A percentile compares a stretch with the other conserved stretches of the same genome.
Conservation (phyloP, 1,139 yeast species). For the Lipomyces yarrowii region DNA sequence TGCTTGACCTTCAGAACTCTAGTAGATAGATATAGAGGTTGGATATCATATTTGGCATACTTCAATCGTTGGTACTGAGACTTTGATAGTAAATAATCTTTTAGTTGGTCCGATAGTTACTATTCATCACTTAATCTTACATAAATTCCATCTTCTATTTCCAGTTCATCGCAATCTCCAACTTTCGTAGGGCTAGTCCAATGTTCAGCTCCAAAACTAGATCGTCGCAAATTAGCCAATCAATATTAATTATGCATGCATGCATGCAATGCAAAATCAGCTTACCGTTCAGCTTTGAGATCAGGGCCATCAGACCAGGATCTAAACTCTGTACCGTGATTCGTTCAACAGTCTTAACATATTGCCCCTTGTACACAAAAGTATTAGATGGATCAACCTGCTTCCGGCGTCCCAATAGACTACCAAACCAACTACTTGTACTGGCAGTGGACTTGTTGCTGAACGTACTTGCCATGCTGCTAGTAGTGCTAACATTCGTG, state of each 20-base stretch:
- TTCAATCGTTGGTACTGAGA: background rate
- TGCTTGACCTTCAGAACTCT: background rate
- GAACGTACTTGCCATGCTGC: conserved; percentile 16
- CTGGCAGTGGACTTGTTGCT: conserved; percentile 23
- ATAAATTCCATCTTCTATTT: conserved; percentile 10
- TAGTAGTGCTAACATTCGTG: conserved; percentile 20
- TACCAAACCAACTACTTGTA: conserved; percentile 27
- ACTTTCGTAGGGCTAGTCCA: conserved; percentile 29
- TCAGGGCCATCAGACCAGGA: conserved; percentile 33
- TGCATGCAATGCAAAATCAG: too few relatives aligned
- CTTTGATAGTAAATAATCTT: background rate
- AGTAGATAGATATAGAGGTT: background rate
- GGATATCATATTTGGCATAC: background rate
- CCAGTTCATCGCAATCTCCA: conserved; percentile 31
- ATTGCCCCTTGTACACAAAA: conserved; percentile 23
- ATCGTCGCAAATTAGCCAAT: background rate
- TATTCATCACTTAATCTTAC: background rate
- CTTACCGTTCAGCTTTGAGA: conserved; percentile 31
- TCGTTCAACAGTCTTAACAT: conserved; percentile 23
- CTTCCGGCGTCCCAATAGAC: conserved; percentile 18
- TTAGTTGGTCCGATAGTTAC: background rate
- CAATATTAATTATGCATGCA: background rate
- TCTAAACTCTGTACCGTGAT: conserved; percentile 32
- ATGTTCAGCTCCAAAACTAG: conserved; percentile 27
- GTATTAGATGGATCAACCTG: conserved; percentile 20